Evolutionary conservation across 495 filamentous ascomycete genomes (phyloP), one percentile per base, ranked within the genome.

Genomic region (Poronia punctata): DNA sequence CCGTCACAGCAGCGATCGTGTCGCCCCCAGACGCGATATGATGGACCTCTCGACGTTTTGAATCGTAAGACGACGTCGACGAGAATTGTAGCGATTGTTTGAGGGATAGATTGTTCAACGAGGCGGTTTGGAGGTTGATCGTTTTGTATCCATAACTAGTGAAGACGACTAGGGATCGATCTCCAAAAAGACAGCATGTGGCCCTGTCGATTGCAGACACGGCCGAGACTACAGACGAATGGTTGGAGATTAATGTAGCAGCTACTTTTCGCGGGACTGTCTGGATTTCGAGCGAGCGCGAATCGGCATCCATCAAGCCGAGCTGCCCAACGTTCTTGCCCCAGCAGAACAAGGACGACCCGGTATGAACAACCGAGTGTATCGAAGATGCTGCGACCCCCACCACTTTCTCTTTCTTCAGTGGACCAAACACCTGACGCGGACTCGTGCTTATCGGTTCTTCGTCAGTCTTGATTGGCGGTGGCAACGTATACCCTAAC

Each of bases 311-410:
- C 54, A 96, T 83, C 29, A 98, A 68, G 3, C 92, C 93, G 32
- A 98, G 75, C 50, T 98, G 92, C 16, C 92, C 92, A 48, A 93
- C 79, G 49, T 97, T 98, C 60, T 92, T 95, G 14, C 92, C 92
- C 70, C 93, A 98, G 4, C 86, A 94, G 56, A 84, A 98, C 4
- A 98, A 66, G 16, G 88, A 86, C 2, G 78, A 73, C 2, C 70
- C 67, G 4, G 86, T 96, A 52, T 92, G 84, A 3, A 86, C 87
- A 7, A 92, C 88, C 0, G 88, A 95, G 58, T 98, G 92, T 12
- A 93, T 80, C 1, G 86, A 71, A 6, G 89, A 96, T n/a, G 89
- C 90, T 3, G 92, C 88, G 32, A 82, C 79, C 7, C 93, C 93
- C 20, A 85, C 54, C 15, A 96, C 75, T 2, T 65, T 54, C 56